These are phyloP conservation scores for Anethum foeniculum DNA, from an alignment of 140 eudicot species.

Conservation along the genomic window DNA sequence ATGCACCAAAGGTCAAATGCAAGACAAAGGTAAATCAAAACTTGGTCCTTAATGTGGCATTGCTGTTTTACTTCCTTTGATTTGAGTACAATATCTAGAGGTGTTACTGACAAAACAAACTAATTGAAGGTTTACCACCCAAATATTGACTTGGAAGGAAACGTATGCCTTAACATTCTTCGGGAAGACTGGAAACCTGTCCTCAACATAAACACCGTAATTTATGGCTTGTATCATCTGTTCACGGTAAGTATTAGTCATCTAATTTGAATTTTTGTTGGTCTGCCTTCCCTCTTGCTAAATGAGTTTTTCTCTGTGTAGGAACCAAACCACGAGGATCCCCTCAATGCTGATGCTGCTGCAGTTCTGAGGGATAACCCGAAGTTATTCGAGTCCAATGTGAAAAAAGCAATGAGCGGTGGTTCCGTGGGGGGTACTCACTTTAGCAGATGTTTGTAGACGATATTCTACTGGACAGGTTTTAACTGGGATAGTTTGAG, in stretches of 20 bases:
- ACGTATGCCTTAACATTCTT: conserved; percentile 97
- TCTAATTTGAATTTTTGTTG: neutral
- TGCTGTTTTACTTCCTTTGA: neutral
- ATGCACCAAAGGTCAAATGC: conserved; percentile 99
- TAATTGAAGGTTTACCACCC: conserved; percentile 85
- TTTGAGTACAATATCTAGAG: neutral
- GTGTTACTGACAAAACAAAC: neutral
- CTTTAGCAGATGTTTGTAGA: conserved; percentile 70
- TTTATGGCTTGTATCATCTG: conserved; percentile 88
- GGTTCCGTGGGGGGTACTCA: conserved; percentile 71
- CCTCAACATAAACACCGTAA: conserved; percentile 78
- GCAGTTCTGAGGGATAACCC: conserved; percentile 88
- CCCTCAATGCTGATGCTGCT: conserved; percentile 84
- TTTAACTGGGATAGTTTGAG: neutral
- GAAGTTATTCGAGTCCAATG: conserved; percentile 66
- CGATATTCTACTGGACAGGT: neutral
- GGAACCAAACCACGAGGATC: conserved; percentile 93
- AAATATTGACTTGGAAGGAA: conserved; percentile 98
- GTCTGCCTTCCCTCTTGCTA: neutral
- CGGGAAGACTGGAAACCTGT: conserved; percentile 99
- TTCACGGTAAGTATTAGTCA: conserved; percentile 52
- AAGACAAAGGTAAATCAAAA: conserved; percentile 72
- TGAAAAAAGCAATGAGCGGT: conserved; percentile 76
- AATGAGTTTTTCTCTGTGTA: conserved; percentile 7
- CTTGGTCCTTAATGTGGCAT: neutral